phyloP scores from a whole-genome alignment of 2,329 filamentous ascomycete species.

The Penicillium sp. region DNA sequence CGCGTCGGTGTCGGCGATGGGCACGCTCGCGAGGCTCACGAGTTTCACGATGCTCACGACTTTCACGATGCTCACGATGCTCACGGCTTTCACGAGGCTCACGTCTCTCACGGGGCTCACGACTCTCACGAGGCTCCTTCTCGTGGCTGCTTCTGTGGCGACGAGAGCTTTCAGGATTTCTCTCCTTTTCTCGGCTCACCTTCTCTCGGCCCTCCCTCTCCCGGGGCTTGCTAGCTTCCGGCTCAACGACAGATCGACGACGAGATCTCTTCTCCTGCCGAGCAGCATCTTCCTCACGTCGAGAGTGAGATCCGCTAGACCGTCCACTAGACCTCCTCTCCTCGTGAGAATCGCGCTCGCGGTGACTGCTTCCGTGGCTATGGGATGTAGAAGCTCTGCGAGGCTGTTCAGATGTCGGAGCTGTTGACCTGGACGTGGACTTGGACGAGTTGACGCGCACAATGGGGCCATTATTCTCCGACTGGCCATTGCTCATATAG shows the following conservation, averaged over 20 bases:
- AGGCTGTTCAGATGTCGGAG: conserved; percentile 27
- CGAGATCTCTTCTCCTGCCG: conserved; percentile 23
- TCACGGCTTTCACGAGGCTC: neutral
- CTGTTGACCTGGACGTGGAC: conserved; percentile 24
- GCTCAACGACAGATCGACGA: conserved; percentile 19
- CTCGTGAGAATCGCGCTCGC: conserved; percentile 20
- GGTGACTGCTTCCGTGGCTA: conserved; percentile 23
- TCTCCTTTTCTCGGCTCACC: conserved; percentile 17
- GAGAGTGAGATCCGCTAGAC: conserved; percentile 25
- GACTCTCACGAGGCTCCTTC: conserved; percentile 14
- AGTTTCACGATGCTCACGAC: neutral
- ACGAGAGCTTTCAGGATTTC: conserved; percentile 18
- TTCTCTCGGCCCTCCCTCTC: conserved; percentile 15
- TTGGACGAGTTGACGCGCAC: conserved; percentile 33
- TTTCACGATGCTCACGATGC: neutral
- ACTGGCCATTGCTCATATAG: conserved; percentile 39
- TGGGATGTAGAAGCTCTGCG: conserved; percentile 31
- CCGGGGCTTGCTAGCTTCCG: conserved; percentile 16
- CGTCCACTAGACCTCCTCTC: conserved; percentile 23
- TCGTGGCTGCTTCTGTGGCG: conserved; percentile 22
- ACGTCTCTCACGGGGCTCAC: neutral
- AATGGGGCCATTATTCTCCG: conserved; percentile 38
- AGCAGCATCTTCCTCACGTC: conserved; percentile 28
- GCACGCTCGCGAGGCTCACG: neutral
- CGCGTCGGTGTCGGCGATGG: conserved; percentile 27